Evolutionary conservation across 2,329 filamentous ascomycete species (phyloP).

Genomic region (Alternaria postmessia): DNA sequence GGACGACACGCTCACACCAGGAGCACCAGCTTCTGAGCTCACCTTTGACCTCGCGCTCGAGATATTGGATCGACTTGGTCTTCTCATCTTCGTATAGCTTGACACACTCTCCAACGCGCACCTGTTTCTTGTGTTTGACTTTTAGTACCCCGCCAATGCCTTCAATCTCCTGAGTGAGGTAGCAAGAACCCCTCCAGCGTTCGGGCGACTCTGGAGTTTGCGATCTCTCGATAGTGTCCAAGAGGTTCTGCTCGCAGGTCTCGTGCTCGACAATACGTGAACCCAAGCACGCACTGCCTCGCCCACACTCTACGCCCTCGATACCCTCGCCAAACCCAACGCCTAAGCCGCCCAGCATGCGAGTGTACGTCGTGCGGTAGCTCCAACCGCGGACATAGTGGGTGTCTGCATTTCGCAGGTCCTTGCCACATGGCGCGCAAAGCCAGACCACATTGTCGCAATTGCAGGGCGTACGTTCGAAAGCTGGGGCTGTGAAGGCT

Average conservation of each 20-base stretch:
- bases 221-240: constrained; percentile 65
- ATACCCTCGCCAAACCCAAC: constrained; percentile 89
- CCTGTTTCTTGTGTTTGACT: constrained; percentile 83
- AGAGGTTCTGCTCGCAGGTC: constrained; percentile 75
- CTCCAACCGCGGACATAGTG: constrained; percentile 77
- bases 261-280: constrained; percentile 82
- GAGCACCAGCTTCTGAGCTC: constrained; percentile 83
- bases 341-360: constrained; percentile 79
- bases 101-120: constrained; percentile 83
- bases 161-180: constrained; percentile 86
- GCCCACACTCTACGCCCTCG: constrained; percentile 86
- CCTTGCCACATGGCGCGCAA: constrained; percentile 82
- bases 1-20: constrained; percentile 84
- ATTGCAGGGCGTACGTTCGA: constrained; percentile 64
- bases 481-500: constrained; percentile 58
- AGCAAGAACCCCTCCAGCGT: constrained; percentile 72
- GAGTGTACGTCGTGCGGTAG: constrained; percentile 85
- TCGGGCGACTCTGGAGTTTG: constrained; percentile 37
- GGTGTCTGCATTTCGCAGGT: constrained; percentile 67
- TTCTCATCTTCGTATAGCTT: constrained; percentile 76
- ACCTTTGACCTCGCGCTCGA: constrained; percentile 75
- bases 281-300: constrained; percentile 78
- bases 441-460: constrained; percentile 76
- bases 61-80: constrained; percentile 60
- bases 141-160: constrained; percentile 89